These are phyloP conservation scores for Graphium sp. DNA, from an alignment of 2,329 filamentous ascomycete genomes.

Conservation along the genomic window DNA sequence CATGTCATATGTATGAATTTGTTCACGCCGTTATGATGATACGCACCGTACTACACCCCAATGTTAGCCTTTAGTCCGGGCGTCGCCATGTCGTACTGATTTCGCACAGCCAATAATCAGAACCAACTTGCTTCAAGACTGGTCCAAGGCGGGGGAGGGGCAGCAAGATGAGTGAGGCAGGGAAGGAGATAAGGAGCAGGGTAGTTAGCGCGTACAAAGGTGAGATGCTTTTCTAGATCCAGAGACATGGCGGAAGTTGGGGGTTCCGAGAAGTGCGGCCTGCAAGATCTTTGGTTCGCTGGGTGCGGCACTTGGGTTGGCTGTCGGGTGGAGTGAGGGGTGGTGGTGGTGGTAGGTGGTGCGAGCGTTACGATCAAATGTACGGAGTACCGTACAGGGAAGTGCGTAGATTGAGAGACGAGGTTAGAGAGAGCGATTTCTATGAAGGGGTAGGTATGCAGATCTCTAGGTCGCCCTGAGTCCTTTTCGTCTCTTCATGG, in stretches of 20 bases:
- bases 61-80: no score
- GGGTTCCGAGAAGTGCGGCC: background rate
- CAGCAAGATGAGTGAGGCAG: conserved; percentile 2
- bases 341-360: background rate
- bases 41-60: conserved; percentile 78
- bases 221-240: conserved; percentile 66
- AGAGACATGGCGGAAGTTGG: conserved; percentile 36
- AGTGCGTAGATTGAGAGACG: no score
- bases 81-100: no score
- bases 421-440: no score
- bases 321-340: background rate
- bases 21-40: conserved; percentile 66
- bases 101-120: no score
- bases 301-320: background rate
- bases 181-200: conserved; percentile 1
- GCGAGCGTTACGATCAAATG: no score
- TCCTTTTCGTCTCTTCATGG: no score
- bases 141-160: background rate
- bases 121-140: no score
- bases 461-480: no score
- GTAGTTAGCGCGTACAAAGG: conserved; percentile 44
- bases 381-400: no score
- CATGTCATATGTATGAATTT: conserved; percentile 65
- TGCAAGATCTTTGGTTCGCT: background rate
- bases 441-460: no score